Evolutionary conservation across 2,329 filamentous ascomycete species (phyloP).

Genomic region (Ophiostoma piceae): DNA sequence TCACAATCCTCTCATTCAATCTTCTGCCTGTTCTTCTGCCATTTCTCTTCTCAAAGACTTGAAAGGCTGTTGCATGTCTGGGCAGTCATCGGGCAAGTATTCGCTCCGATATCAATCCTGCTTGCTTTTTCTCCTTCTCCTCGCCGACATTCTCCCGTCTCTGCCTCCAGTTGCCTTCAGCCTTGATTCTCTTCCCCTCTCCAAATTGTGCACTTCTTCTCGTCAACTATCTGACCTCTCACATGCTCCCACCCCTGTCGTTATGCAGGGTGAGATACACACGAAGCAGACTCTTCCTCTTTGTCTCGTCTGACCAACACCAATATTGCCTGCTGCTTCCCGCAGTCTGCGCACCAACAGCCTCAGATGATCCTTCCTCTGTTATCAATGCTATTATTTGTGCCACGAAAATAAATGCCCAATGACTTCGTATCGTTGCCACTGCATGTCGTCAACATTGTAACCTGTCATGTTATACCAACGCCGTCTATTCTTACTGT

Average conservation of each 20-base stretch:
- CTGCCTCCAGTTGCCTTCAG: neutral
- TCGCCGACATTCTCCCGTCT: neutral
- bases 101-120: neutral
- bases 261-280: neutral
- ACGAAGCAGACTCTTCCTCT: neutral
- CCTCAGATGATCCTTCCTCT: neutral
- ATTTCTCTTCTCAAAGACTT: no score
- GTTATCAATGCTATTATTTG: neutral
- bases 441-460: neutral
- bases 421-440: neutral
- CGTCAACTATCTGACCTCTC: neutral
- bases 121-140: neutral
- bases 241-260: neutral
- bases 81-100: no score
- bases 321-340: conserved; percentile 2
- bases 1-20: no score
- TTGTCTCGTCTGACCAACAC: neutral
- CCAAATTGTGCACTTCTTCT: neutral
- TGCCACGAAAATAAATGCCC: neutral
- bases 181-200: no score
- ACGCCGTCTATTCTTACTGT: neutral
- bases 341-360: neutral
- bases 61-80: no score
- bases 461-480: conserved; percentile 2
- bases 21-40: no score